phyloP scores from a whole-genome alignment of 768 basidiomycete species.

The Bullera alba region DNA sequence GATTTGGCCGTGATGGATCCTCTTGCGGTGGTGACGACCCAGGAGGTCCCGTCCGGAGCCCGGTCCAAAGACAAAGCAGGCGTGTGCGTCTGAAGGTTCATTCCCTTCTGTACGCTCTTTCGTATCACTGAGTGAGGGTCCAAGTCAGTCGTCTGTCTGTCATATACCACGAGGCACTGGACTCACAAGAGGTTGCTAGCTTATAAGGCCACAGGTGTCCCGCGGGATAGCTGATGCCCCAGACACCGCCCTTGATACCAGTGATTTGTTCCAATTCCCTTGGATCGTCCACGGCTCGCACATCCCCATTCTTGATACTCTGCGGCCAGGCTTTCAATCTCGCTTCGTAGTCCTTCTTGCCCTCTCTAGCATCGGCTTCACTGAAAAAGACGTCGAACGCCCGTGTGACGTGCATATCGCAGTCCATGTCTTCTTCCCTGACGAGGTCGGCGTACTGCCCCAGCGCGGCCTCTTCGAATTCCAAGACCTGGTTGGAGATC shows the following conservation, averaged over 20 bases:
- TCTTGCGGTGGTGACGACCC: constrained; percentile 59
- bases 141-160: not conserved
- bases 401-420: constrained; percentile 29
- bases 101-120: constrained; percentile 8
- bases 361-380: constrained; percentile 9
- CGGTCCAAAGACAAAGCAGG: constrained; percentile 8
- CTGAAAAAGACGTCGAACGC: constrained; percentile 25
- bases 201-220: constrained; percentile 32
- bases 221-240: constrained; percentile 24
- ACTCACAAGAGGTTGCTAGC: constrained; percentile 24
- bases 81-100: constrained; percentile 26
- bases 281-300: constrained; percentile 12
- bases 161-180: not conserved
- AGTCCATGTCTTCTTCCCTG: constrained; percentile 29
- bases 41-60: constrained; percentile 39
- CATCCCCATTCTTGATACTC: constrained; percentile 5
- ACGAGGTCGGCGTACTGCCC: constrained; percentile 26
- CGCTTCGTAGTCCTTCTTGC: constrained; percentile 12
- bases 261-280: constrained; percentile 11
- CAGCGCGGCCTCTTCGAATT: constrained; percentile 20
- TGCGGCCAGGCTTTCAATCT: constrained; percentile 6
- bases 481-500: constrained; percentile 15
- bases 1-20: constrained; percentile 57
- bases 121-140: constrained; percentile 15
- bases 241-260: constrained; percentile 11